A percentile compares a stretch with the other conserved stretches of the same genome.
Evolutionary conservation across 495 filamentous ascomycete species (phyloP).

Genomic region (Cladorrhinum samala): DNA sequence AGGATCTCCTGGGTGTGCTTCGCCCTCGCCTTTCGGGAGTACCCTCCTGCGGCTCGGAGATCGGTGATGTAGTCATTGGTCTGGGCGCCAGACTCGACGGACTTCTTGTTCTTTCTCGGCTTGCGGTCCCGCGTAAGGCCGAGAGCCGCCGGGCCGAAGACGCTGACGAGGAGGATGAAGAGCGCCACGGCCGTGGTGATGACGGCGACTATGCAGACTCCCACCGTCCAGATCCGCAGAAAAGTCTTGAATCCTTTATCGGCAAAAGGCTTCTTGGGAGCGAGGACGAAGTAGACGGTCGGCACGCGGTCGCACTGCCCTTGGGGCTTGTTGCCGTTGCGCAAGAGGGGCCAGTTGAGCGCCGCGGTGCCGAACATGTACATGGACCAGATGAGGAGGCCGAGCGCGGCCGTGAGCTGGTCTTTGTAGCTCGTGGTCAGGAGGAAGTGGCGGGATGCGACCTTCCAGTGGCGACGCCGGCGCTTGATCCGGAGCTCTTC

Average conservation of each 20-base stretch:
- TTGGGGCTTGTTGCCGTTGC: conserved; percentile 21
- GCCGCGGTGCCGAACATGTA: conserved; percentile 27
- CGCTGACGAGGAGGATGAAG: conserved; percentile 17
- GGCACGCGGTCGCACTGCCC: conserved; percentile 22
- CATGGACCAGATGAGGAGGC: conserved; percentile 22
- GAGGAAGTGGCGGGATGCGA: conserved; percentile 21
- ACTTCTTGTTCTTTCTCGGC: conserved; percentile 3
- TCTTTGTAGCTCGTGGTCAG: conserved; percentile 24
- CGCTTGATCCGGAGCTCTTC: conserved; percentile 23
- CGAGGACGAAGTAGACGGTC: conserved; percentile 28
- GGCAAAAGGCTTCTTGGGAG: conserved; percentile 24
- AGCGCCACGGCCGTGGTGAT: conserved; percentile 22
- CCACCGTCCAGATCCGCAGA: conserved; percentile 24
- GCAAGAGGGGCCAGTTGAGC: conserved; percentile 24
- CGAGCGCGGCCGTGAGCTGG: conserved; percentile 23
- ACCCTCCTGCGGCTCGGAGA: conserved; percentile 10
- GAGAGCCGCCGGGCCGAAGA: conserved; percentile 13
- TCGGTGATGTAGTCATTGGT: conserved; percentile 7
- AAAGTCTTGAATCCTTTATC: conserved; percentile 20
- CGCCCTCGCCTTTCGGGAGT: conserved; percentile 17
- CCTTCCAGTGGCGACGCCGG: conserved; percentile 9
- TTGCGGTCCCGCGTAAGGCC: conserved; percentile 5
- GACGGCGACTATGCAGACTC: conserved; percentile 25
- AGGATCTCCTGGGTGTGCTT: conserved; percentile 24
- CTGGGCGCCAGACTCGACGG: conserved; percentile 12